Percentiles rank a stretch among this genome's conserved stretches.
Conservation (phyloP, 2,329 filamentous ascomycete genomes). For the Dactylellina parvicollis region DNA sequence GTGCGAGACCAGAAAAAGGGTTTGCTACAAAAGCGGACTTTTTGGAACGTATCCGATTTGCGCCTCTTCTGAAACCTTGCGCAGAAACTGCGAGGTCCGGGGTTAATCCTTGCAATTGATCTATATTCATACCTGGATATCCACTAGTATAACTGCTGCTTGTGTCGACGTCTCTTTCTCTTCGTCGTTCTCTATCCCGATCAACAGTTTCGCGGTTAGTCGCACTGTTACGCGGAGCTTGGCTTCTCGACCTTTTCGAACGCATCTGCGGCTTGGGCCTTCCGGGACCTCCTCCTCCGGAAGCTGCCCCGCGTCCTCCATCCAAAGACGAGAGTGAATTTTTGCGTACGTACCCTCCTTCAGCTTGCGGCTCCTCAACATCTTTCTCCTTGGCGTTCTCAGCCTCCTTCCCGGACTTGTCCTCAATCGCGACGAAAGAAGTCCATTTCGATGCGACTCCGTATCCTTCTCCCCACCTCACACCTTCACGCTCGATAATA, state of each 20-base stretch:
- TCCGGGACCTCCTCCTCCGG: neutral
- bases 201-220: no score
- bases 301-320: neutral
- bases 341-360: conserved; percentile 22
- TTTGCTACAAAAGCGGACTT: neutral
- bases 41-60: neutral
- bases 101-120: neutral
- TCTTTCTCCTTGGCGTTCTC: neutral
- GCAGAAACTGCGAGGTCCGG: neutral
- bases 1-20: conserved; percentile 1
- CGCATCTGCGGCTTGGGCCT: neutral
- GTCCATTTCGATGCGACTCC: conserved; percentile 76
- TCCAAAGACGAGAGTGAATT: neutral
- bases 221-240: no score
- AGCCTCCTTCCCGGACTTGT: conserved; percentile 57
- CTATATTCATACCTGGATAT: neutral
- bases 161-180: neutral
- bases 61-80: neutral
- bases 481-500: conserved; percentile 73
- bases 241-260: no score
- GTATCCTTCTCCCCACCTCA: conserved; percentile 72
- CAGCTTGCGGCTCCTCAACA: neutral
- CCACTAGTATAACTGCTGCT: neutral
- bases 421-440: conserved; percentile 75
- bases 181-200: neutral